Conservation (phyloP, 345 rosid genomes). For the Salix dunnii region DNA sequence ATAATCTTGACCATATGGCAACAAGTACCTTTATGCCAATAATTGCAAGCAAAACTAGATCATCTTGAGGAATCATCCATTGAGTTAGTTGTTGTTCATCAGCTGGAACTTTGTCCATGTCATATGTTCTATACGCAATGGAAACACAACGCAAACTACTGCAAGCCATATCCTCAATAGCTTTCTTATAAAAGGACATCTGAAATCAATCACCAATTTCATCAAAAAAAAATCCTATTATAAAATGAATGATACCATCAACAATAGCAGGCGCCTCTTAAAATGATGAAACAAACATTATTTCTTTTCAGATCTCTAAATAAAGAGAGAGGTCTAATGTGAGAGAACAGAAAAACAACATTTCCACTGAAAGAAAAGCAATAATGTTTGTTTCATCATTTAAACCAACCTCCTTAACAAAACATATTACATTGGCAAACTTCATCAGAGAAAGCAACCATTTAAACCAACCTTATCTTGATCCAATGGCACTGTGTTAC, state of each 20-base stretch:
- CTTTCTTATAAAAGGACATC: constrained; percentile 53
- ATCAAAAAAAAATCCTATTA: not conserved
- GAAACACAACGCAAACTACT: constrained; percentile 92
- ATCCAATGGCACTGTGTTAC: constrained; percentile 50
- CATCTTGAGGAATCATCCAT: constrained; percentile 89
- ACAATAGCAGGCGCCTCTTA: not conserved
- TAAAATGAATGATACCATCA: not conserved
- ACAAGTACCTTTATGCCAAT: constrained; percentile 83
- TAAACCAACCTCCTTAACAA: not conserved
- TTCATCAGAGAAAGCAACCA: not conserved
- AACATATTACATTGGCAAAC: not conserved
- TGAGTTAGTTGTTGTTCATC: constrained; percentile 43
- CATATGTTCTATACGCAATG: constrained; percentile 73
- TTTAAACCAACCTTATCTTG: constrained; percentile 49
- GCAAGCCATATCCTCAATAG: constrained; percentile 90
- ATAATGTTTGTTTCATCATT: too few species aligned
- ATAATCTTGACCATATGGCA: not conserved
- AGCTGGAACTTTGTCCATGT: constrained; percentile 53
- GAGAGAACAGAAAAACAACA: not conserved
- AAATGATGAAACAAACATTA: not conserved
- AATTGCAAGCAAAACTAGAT: constrained; percentile 80
- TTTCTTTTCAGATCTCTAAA: not conserved
- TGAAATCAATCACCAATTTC: constrained; percentile 26
- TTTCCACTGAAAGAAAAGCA: not conserved
- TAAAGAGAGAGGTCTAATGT: not conserved